phyloP scores from a whole-genome alignment of 1,139 yeast species.

The Taiozyma sp. region DNA sequence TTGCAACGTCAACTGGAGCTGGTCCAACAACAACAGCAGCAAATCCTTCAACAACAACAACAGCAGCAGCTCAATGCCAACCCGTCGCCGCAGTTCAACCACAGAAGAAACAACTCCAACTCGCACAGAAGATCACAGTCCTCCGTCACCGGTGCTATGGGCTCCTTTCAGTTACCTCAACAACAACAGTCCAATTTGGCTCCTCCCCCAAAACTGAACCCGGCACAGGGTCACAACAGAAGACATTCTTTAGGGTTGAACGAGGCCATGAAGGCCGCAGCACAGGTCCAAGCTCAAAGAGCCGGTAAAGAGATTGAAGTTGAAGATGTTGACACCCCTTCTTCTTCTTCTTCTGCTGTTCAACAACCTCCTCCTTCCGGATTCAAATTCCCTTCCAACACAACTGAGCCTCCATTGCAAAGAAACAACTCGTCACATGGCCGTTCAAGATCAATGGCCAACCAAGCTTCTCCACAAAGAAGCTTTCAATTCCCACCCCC shows the following conservation, averaged over 20 bases:
- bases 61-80: slow-evolving; percentile 1
- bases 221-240: slow-evolving; percentile 66
- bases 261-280: slow-evolving; percentile 98
- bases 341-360: slow-evolving; percentile 6
- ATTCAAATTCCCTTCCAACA: slow-evolving; percentile 53
- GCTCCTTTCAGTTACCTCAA: slow-evolving; percentile 24
- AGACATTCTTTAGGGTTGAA: slow-evolving; percentile 89
- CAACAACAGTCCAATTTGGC: slow-evolving; percentile 15
- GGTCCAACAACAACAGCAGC: slow-evolving; percentile 91
- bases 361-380: slow-evolving; percentile 27
- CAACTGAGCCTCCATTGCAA: slow-evolving; percentile 25
- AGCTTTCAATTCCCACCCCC: slow-evolving; percentile 42
- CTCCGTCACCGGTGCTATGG: slow-evolving; percentile 26
- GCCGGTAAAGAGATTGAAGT: slow-evolving; percentile 29
- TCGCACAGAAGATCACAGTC: slow-evolving; percentile 27
- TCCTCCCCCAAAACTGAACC: slow-evolving; percentile 13
- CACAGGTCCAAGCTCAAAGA: slow-evolving; percentile 72
- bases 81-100: slow-evolving; percentile 13
- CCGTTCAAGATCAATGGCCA: slow-evolving; percentile 28
- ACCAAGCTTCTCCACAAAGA: slow-evolving; percentile 34
- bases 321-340: slow-evolving; percentile 5
- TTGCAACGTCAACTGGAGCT: slow-evolving; percentile 88
- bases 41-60: slow-evolving; percentile 59
- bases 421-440: slow-evolving; percentile 15
- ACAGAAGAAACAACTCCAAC: slow-evolving; percentile 24